phyloP scores from a whole-genome alignment of 352 stramenopile species.

The Phytophthora europaea region DNA sequence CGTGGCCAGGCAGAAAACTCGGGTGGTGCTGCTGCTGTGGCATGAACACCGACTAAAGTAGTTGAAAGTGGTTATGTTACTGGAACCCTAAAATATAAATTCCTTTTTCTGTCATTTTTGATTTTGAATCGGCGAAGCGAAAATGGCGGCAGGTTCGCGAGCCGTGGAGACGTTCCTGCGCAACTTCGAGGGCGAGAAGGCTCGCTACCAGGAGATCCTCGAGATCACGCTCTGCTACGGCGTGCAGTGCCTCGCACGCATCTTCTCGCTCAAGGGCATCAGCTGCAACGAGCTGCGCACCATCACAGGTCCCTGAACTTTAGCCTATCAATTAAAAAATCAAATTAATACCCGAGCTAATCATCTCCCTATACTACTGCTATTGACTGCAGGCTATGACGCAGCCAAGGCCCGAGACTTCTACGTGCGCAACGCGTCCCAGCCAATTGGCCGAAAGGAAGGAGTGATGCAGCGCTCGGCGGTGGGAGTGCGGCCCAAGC shows the following conservation, averaged over 20 bases:
- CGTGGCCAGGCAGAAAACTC: constrained; percentile 1
- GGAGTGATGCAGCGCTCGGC: constrained; percentile 10
- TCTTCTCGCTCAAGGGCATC: constrained; percentile 72
- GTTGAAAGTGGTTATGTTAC: constrained; percentile 5
- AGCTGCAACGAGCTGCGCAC: constrained; percentile 65
- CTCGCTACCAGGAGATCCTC: constrained; percentile 65
- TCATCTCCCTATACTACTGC: neutral
- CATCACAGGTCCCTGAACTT: constrained; percentile 49
- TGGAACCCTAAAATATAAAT: neutral
- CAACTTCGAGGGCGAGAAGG: constrained; percentile 69
- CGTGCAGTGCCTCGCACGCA: constrained; percentile 71
- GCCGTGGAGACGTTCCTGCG: constrained; percentile 74
- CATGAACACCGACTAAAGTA: constrained; percentile 19
- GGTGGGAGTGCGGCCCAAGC: constrained; percentile 57
- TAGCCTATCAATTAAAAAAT: no score
- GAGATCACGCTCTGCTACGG: constrained; percentile 81
- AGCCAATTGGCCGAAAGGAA: neutral
- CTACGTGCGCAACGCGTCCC: constrained; percentile 62
- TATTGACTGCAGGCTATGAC: constrained; percentile 49
- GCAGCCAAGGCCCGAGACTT: constrained; percentile 61
- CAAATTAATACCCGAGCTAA: neutral
- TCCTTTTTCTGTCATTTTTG: constrained; percentile 15
- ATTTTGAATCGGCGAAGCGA: constrained; percentile 17
- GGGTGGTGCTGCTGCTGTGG: constrained; percentile 23
- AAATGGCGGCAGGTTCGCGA: constrained; percentile 37